Evolutionary conservation across 805 yeast genomes (phyloP), one percentile per base, ranked within the genome.

Genomic region (Starmera caribaea): DNA sequence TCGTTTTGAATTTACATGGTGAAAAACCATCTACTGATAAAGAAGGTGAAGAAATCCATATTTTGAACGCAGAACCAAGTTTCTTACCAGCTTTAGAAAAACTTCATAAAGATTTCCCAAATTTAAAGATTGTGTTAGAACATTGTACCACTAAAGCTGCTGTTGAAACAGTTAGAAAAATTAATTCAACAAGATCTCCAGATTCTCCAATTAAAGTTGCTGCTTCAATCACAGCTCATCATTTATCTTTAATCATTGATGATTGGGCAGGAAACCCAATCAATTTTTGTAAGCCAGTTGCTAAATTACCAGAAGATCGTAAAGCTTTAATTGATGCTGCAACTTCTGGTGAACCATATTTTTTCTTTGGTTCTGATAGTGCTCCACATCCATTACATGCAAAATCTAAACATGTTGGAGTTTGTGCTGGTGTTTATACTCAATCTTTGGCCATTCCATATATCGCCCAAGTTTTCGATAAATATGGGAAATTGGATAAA

Each of bases 341-440:
- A 2, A 79, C 84, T 8, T 79, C 92, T 1, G 97, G 97, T 5
- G 79, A 82, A 49, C 86, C 95, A 33, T 89, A 79, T 68, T 92
- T 89, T 61, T 86, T 92, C 67, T 92, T 89, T 56, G 99, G 99
- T 7, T 85, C 96, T 2, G 99, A 92, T 59, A 86, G 96, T 16
- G 99, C 99, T 27, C 99, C 98, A 21, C 98, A 92, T 59, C 95
- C 96, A 8, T 54, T 85, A 21, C 74, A 74, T 45, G 79, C 79
- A 43, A 94, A 94, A 61, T 69, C 85, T 21, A 80, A 73, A 44
- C 87, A 77, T 48, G 65, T 69, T 30, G 90, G 89, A 16, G 97
- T 90, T 14, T 87, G 97, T 53, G 99, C 99, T n/a, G 99, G 99
- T 54, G 96, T 92, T 8, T 92, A 74, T 62, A 85, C 97, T 2